Base-by-base conservation (phyloP, 2,329 filamentous ascomycete genomes). In the Cladosporium oxysporum region DNA sequence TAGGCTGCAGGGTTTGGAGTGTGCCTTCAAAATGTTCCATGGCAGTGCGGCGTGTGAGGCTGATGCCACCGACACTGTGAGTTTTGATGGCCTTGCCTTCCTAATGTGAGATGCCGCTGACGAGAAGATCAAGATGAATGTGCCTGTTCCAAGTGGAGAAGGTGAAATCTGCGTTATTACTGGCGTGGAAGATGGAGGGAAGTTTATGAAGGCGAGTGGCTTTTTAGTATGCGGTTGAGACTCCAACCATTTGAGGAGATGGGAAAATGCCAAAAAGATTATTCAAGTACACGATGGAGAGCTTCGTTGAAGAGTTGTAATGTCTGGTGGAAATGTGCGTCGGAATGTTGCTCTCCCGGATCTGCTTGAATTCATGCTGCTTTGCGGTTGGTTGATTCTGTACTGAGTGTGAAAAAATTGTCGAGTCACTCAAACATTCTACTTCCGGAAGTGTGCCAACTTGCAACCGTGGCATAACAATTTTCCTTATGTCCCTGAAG, bases 171-270 rank as follows among this genome's bases (percentile, higher is more conserved):
- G 61, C 6, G 35, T 63, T 63, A 35, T 57, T 3, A 63, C 61
- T 26, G 49, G 61, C 7, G 61, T 63, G 18, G 61, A 47, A 26
- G 61, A 63, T 47, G 61, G 61, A 23, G 61, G 61, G 23, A 63
- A 21, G n/a, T 57, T 57, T 18, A 21, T 23, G 29, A 57, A 55
- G 35, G 50, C 21, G 10, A 63, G 61, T 18, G 61, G 50, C 3
- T 63, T 57, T 26, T 44, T 53, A 26, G 61, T 57, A 7, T 63
- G 61, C 26, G 61, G 61, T 14, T 58, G 23, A 8, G 6, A 14
- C 11, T 21, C n/a, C 4, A 18, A 1, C 21, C 3, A 0, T 23
- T 4, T 21, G 41, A n/a, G 12, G 8, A 47, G 41, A 21, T 5
- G 7, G 3, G n/a, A 12, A 11, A 3, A 47, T 12, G n/a, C 1